A percentile compares a stretch with the other conserved stretches of the same genome.
Conservation (phyloP, 1,284 basidiomycete species). For the Sporisorium reilianum region DNA sequence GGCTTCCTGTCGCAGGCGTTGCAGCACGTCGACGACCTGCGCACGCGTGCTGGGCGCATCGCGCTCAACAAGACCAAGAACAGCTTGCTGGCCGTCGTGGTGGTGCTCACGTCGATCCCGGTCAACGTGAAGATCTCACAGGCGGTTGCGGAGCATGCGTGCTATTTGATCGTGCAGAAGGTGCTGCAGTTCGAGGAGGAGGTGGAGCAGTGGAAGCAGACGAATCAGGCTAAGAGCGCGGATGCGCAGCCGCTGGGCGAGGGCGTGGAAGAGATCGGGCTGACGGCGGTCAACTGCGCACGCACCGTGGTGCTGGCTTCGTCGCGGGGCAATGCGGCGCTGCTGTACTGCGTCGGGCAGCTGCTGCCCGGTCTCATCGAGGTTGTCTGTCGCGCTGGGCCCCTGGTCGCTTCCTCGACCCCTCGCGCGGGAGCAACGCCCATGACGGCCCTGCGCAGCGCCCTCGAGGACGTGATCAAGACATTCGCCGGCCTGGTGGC, state of each 20-base stretch:
- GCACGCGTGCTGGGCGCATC: slow-evolving; percentile 75
- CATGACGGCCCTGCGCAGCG: slow-evolving; percentile 72
- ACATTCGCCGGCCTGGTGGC: slow-evolving; percentile 76
- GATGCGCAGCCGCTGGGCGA: slow-evolving; percentile 49
- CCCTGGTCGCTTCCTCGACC: slow-evolving; percentile 14
- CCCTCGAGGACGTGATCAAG: slow-evolving; percentile 83
- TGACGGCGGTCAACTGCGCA: slow-evolving; percentile 89
- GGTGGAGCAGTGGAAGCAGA: slow-evolving; percentile 38
- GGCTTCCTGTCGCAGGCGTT: slow-evolving; percentile 87
- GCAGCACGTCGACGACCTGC: slow-evolving; percentile 88
- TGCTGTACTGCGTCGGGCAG: slow-evolving; percentile 79
- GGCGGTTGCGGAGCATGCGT: slow-evolving; percentile 84
- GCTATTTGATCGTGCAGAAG: slow-evolving; percentile 84
- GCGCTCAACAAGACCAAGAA: slow-evolving; percentile 88
- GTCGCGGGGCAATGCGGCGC: slow-evolving; percentile 74
- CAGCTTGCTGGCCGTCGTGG: slow-evolving; percentile 86
- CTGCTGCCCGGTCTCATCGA: slow-evolving; percentile 84
- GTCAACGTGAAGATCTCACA: slow-evolving; percentile 78
- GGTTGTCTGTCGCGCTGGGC: slow-evolving; percentile 76
- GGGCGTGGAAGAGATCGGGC: slow-evolving; percentile 74
- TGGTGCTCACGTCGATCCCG: slow-evolving; percentile 86
- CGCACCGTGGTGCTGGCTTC: slow-evolving; percentile 76
- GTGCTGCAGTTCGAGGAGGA: slow-evolving; percentile 76
- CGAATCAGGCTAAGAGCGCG: background rate
- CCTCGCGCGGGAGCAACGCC: slow-evolving; percentile 6